Evolutionary conservation across 257 asterid genomes (phyloP).

Genomic region (Jacaranda mimosifolia): DNA sequence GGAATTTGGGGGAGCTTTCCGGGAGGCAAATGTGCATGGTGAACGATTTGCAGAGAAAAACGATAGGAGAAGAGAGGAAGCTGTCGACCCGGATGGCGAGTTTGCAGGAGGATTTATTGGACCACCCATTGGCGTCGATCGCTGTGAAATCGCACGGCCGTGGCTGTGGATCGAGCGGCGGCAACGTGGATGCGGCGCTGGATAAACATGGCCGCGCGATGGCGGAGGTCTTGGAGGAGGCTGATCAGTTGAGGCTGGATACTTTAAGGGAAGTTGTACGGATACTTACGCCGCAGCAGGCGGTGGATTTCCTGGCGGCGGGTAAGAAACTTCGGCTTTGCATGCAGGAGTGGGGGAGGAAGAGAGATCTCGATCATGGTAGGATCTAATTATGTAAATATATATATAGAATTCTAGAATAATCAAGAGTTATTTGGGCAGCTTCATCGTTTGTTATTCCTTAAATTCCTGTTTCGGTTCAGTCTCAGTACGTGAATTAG

Average conservation of each 20-base stretch:
- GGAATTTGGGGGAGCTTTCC: conserved; percentile 44
- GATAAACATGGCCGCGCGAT: conserved; percentile 42
- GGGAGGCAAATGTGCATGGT: conserved; percentile 43
- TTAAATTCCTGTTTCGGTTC: background rate
- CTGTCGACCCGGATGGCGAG: conserved; percentile 41
- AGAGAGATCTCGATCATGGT: conserved; percentile 53
- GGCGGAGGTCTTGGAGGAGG: conserved; percentile 53
- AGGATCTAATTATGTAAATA: conserved; percentile 16
- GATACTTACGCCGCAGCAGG: conserved; percentile 62
- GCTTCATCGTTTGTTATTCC: background rate
- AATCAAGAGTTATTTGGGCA: background rate
- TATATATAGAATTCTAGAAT: background rate
- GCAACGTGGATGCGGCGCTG: conserved; percentile 40
- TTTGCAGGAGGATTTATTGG: conserved; percentile 56
- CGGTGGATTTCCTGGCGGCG: conserved; percentile 60
- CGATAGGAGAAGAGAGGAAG: conserved; percentile 48
- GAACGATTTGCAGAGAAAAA: conserved; percentile 48
- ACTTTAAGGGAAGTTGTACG: conserved; percentile 47
- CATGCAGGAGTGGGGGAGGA: conserved; percentile 57
- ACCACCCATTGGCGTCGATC: conserved; percentile 45
- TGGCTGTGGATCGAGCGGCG: background rate
- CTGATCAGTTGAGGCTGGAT: conserved; percentile 53
- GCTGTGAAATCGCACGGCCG: conserved; percentile 20
- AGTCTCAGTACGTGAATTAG: background rate
- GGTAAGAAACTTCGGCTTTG: conserved; percentile 54